Base-by-base conservation (phyloP, 768 basidiomycete species). In the Jaapia argillacea region DNA sequence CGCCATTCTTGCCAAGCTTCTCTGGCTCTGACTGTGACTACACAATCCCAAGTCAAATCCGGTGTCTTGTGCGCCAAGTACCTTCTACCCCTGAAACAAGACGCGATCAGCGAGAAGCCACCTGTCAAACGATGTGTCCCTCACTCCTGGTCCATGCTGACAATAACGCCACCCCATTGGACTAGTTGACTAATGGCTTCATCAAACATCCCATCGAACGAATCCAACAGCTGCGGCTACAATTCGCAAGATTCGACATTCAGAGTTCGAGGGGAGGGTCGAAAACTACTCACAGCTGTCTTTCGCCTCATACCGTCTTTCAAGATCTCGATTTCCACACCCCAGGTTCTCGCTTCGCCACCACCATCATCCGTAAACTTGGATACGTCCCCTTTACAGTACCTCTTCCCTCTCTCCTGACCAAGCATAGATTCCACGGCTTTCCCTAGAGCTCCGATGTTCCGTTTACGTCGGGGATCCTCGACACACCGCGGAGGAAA, bases 331-430 rank as follows among this genome's bases (percentile, higher is more conserved):
- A 84, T 56, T 44, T 79, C 74, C 22, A 81, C 49, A 38, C 88
- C 89, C 82, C 84, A 90, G 54, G 68, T 74, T 56, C 70, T 72
- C n/a, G 85, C 87, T 51, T 86, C 81, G 47, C 78, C 76, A 7
- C 75, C 79, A 43, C 79, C 74, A 45, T 62, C 57, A 37, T 75
- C 75, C 14, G 60, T 55, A 14, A 66, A 50, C 21, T 52, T 47
- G 2, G 41, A 42, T 38, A 60, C 63, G 25, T 70, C 72, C 28
- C 79, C 76, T 28, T 65, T 67, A 58, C 88, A 91, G 6, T 86
- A 49, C 46, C 76, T 72, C 51, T 63, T 66, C 33, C 89, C 80
- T 51, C 78, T 68, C 60, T 79, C 77, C 53, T 73, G 68, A 7
- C 75, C 75, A 45, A 86, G 68, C 38, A 73, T 59, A 23, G 68